Evolutionary conservation across 2,329 filamentous ascomycete species (phyloP).

Genomic region (Aspergillus japonicus): DNA sequence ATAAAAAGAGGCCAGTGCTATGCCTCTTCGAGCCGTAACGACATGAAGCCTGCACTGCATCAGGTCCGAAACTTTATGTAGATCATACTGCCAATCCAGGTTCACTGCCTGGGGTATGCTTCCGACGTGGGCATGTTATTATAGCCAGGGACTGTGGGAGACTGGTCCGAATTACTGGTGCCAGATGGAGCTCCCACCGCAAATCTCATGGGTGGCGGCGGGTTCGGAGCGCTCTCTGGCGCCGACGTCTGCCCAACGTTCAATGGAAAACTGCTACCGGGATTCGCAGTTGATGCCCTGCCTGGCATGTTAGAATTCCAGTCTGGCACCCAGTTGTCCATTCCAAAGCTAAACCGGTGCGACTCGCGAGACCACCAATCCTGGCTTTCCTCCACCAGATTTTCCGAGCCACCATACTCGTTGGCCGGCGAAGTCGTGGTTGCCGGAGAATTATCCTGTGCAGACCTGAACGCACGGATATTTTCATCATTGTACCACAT

Average conservation of each 20-base stretch:
- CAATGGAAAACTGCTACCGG: conserved; percentile 9
- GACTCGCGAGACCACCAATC: conserved; percentile 67
- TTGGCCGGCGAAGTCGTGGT: conserved; percentile 49
- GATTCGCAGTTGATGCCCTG: conserved; percentile 14
- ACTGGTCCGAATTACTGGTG: conserved; percentile 2
- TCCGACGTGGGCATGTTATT: background rate
- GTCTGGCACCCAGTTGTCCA: conserved; percentile 58
- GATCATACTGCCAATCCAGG: background rate
- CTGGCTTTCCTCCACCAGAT: conserved; percentile 61
- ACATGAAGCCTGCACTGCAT: background rate
- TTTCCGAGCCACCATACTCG: conserved; percentile 60
- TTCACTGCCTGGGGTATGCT: background rate
- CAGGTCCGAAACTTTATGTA: background rate
- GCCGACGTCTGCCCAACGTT: conserved; percentile 12
- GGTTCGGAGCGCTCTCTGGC: conserved; percentile 6
- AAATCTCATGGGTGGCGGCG: conserved; percentile 10
- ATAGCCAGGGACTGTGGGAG: conserved; percentile 6
- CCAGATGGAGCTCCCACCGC: conserved; percentile 8
- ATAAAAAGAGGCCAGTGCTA: background rate
- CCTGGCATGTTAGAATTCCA: conserved; percentile 26
- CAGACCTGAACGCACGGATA: conserved; percentile 21
- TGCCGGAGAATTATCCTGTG: conserved; percentile 28
- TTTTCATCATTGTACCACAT: conserved; percentile 34
- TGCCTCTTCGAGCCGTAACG: background rate
- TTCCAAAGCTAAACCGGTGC: conserved; percentile 58